These are phyloP conservation scores for Podospora conica DNA, from an alignment of 495 filamentous ascomycete genomes.

Conservation along the genomic window DNA sequence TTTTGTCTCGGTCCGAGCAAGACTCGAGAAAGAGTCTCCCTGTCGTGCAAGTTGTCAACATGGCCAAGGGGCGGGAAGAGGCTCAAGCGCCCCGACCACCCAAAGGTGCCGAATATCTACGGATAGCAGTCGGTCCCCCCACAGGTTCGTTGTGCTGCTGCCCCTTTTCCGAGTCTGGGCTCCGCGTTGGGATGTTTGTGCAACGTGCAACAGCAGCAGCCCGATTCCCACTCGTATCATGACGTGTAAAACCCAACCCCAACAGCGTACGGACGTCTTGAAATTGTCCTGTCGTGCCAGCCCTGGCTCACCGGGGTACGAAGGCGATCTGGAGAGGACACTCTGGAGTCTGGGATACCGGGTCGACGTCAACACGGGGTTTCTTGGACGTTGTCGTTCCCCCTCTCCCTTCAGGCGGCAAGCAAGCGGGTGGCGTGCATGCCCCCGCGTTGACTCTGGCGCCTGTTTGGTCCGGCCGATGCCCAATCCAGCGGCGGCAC, in stretches of 20 bases:
- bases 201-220: not conserved
- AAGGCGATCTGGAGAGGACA: not conserved
- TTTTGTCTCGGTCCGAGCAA: not conserved
- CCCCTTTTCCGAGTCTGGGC: not conserved
- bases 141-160: not conserved
- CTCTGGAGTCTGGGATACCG: not conserved
- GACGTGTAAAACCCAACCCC: not conserved
- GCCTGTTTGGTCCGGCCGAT: not conserved
- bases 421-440: constrained; percentile 12
- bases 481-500: not conserved
- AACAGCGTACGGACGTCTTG: not conserved
- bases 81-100: not conserved
- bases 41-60: not conserved
- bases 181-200: not conserved
- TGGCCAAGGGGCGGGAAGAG: not conserved
- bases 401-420: not conserved
- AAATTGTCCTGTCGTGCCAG: not conserved
- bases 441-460: constrained; percentile 1
- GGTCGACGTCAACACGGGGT: not conserved
- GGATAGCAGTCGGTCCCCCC: not conserved
- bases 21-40: not conserved
- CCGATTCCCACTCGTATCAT: not conserved
- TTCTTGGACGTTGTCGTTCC: not conserved
- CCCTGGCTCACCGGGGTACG: not conserved
- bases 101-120: not conserved